These are phyloP conservation scores for Sclerotinia glacialis DNA, from an alignment of 2,329 filamentous ascomycete genomes.

Conservation along the genomic window DNA sequence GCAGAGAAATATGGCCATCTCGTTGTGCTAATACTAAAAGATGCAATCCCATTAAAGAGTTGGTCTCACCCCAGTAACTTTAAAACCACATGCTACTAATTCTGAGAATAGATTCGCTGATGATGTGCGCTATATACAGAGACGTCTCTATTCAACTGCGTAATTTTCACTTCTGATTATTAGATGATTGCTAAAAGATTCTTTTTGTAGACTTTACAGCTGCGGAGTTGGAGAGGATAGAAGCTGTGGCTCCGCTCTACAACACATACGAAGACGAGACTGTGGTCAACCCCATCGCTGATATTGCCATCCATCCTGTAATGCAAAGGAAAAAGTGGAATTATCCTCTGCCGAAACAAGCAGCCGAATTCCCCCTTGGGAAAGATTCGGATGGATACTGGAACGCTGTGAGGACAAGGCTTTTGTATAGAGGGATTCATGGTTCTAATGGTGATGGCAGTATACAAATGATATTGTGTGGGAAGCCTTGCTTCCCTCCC, in stretches of 20 bases:
- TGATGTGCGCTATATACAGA: constrained; percentile 14
- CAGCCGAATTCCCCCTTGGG: constrained; percentile 21
- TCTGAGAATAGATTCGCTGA: background rate
- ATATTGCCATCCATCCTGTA: constrained; percentile 20
- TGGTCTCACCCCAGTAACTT: constrained; percentile 16
- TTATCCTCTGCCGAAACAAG: constrained; percentile 8
- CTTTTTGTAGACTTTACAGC: constrained; percentile 6
- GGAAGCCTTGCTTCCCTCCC: constrained; percentile 15
- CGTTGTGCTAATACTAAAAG: background rate
- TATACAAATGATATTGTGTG: constrained; percentile 20
- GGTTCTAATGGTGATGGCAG: constrained; percentile 6
- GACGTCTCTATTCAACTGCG: background rate
- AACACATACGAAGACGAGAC: background rate
- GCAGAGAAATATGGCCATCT: constrained; percentile 15
- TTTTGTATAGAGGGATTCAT: background rate
- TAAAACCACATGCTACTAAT: background rate
- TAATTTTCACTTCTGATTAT: background rate
- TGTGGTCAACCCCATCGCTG: background rate
- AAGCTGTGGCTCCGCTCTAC: constrained; percentile 2
- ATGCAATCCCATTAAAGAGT: constrained; percentile 18
- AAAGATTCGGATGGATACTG: constrained; percentile 22
- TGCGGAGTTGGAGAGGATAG: constrained; percentile 13
- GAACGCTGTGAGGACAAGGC: constrained; percentile 19
- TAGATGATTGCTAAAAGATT: background rate
- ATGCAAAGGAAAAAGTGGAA: constrained; percentile 20